Percentiles rank a stretch among this genome's conserved stretches.
Conservation (phyloP, 1,284 basidiomycete genomes). For the Ceratobasidium sp. region DNA sequence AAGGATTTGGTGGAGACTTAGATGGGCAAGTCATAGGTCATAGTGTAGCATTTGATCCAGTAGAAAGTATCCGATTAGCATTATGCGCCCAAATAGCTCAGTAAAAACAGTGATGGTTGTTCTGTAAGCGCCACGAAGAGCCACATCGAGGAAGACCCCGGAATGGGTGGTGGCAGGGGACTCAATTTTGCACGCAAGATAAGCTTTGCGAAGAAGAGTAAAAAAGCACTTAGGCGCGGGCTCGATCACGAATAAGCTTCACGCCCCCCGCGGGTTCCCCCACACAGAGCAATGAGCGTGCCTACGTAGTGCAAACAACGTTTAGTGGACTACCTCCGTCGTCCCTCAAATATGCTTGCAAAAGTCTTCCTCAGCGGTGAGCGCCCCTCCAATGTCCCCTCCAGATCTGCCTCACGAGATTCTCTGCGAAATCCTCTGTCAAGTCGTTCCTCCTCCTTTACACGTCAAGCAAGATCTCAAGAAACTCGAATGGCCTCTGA, state of each 20-base stretch:
- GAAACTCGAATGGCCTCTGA: slow-evolving; percentile 21
- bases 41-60: too few species aligned
- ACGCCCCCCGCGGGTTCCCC: slow-evolving; percentile 11
- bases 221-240: neutral
- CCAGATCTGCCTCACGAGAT: slow-evolving; percentile 27
- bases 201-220: too few species aligned
- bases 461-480: slow-evolving; percentile 27
- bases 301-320: slow-evolving; percentile 27
- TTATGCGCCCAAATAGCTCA: too few species aligned
- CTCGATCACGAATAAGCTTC: slow-evolving; percentile 41
- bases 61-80: too few species aligned
- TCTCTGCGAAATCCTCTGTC: slow-evolving; percentile 21
- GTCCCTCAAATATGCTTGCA: slow-evolving; percentile 25
- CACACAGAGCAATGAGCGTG: slow-evolving; percentile 16
- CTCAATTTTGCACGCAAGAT: too few species aligned
- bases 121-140: slow-evolving; percentile 7
- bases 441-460: slow-evolving; percentile 11
- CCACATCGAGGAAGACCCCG: slow-evolving; percentile 4
- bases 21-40: too few species aligned
- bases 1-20: too few species aligned
- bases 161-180: slow-evolving; percentile 26
- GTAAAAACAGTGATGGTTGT: too few species aligned
- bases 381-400: slow-evolving; percentile 27
- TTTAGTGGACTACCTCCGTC: neutral
- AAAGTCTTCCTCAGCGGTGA: neutral